Base-by-base conservation (phyloP, 2,329 filamentous ascomycete genomes). In the Neofusicoccum ribis region DNA sequence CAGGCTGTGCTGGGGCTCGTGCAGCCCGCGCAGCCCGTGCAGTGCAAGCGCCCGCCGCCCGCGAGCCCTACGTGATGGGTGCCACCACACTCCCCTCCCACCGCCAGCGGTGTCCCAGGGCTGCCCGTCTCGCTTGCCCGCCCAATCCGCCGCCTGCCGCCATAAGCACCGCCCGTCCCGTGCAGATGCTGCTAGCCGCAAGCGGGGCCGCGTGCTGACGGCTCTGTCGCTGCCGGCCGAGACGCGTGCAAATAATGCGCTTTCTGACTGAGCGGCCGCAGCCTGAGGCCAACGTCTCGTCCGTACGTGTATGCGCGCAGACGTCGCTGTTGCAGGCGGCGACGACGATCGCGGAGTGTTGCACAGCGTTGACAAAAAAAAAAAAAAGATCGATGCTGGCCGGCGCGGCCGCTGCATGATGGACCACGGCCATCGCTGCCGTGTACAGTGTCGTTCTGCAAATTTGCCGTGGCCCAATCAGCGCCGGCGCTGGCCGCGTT, bases 141-240 rank as follows among this genome's bases (percentile, higher is more conserved):
- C 56, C 56, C 31, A 34, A 47, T 20, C 9, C 4, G 7, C n/a
- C 14, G n/a, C 43, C 43, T 47, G 27, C 43, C 43, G 56, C 23
- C 36, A 43, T 60, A 43, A 60, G 56, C 56, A 60, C 12, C 52
- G 52, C 52, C 52, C 39, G 39, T 54, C n/a, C 37, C 17, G 34
- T n/a, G 51, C 41, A 14, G 43, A n/a, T 44, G 43, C 14, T 15
- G n/a, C 15, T n/a, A n/a, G 43, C 15, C 43, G 15, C 15, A 44
- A 8, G 43, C 43, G 14, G 43, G 15, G 14, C 15, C n/a, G n/a
- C 15, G 14, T 44, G n/a, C 43, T 39, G 27, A 31, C 27, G 27
- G 27, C 27, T 31, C 27, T 31, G 27, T 15, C 36, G 36, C 36
- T 8, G 50, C 34, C 36, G 27, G 50, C 20, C 20, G 20, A 23